Conservation (phyloP, 495 filamentous ascomycete species). For the Amniculicola lignicola region DNA sequence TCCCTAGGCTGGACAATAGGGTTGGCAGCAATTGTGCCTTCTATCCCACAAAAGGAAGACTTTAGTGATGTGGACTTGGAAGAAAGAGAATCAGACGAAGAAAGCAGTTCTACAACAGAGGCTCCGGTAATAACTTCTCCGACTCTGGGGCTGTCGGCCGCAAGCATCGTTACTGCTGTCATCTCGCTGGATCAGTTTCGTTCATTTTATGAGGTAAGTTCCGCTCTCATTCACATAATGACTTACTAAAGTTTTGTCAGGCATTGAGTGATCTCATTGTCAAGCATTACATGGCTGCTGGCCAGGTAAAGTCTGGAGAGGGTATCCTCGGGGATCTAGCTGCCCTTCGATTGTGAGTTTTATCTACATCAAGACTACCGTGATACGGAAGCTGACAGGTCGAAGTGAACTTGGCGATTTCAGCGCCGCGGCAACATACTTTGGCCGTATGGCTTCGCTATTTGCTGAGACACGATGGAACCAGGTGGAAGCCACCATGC, state of each 20-base stretch:
- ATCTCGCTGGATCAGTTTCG: constrained; percentile 34
- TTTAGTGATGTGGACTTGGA: constrained; percentile 59
- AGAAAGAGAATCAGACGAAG: constrained; percentile 27
- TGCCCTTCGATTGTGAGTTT: constrained; percentile 67
- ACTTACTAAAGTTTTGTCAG: constrained; percentile 27
- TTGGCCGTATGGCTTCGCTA: constrained; percentile 75
- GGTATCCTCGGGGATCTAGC: constrained; percentile 81
- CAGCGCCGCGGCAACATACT: constrained; percentile 69
- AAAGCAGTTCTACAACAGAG: constrained; percentile 36
- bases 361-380: not conserved
- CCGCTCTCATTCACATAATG: not conserved
- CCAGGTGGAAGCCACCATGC: constrained; percentile 72
- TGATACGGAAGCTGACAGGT: constrained; percentile 1
- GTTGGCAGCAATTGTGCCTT: constrained; percentile 62
- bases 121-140: not conserved
- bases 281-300: constrained; percentile 66
- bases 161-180: constrained; percentile 20
- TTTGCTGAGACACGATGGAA: constrained; percentile 80
- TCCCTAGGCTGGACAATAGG: constrained; percentile 73
- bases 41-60: constrained; percentile 49
- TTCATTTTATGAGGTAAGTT: constrained; percentile 33
- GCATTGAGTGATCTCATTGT: constrained; percentile 46
- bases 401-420: constrained; percentile 64
- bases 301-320: constrained; percentile 70
- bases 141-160: constrained; percentile 23